These are phyloP conservation scores for Phialocephala sp. DNA, from an alignment of 2,329 filamentous ascomycete species.

Conservation along the genomic window DNA sequence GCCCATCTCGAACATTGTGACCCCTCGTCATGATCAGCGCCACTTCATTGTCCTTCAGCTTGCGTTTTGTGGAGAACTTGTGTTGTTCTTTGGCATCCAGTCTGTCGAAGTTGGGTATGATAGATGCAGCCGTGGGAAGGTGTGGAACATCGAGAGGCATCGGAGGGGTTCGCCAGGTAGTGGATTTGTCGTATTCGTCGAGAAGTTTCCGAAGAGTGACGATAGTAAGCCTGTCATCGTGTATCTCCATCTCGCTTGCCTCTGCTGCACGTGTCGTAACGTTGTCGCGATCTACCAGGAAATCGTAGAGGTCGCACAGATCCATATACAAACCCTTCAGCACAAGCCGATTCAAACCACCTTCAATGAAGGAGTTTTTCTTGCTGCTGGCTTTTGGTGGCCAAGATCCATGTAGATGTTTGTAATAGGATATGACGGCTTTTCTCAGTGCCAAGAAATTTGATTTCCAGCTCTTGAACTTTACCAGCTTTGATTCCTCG, in stretches of 20 bases:
- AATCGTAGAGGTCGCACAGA: conserved; percentile 84
- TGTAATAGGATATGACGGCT: conserved; percentile 65
- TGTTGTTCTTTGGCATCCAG: conserved; percentile 75
- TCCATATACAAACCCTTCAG: conserved; percentile 84
- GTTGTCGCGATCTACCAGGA: conserved; percentile 79
- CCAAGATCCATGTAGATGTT: conserved; percentile 74
- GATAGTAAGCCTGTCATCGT: background rate
- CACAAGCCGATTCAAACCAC: conserved; percentile 84
- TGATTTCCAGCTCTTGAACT: conserved; percentile 83
- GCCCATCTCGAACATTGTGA: conserved; percentile 67
- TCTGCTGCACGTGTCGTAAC: conserved; percentile 78
- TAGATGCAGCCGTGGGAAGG: conserved; percentile 70
- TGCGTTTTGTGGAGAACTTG: conserved; percentile 68
- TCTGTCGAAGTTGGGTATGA: conserved; percentile 65
- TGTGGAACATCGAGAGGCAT: conserved; percentile 89
- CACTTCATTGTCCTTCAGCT: conserved; percentile 79
- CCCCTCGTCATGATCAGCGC: conserved; percentile 77
- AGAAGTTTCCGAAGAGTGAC: conserved; percentile 78
- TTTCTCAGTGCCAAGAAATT: conserved; percentile 77
- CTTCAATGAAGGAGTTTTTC: conserved; percentile 88
- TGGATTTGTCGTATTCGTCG: conserved; percentile 86
- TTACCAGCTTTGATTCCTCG: conserved; percentile 75
- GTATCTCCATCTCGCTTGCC: conserved; percentile 57
- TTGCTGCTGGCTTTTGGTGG: conserved; percentile 90
- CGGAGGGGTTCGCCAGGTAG: conserved; percentile 86